Conservation (phyloP, 2,329 filamentous ascomycete genomes). For the Simplicillium aogashimaense region DNA sequence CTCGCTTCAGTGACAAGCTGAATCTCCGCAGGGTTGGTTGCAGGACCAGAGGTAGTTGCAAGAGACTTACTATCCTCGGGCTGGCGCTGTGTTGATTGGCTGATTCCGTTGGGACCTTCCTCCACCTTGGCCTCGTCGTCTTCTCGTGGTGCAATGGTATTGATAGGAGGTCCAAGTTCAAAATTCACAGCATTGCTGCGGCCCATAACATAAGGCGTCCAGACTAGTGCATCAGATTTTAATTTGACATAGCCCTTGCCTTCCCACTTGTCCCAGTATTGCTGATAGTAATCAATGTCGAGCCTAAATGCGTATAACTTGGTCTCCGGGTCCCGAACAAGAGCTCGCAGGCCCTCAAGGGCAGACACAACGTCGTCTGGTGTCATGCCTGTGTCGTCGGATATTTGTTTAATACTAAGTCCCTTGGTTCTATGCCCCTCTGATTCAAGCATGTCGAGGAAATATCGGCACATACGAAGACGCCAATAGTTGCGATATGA, state of each 20-base stretch:
- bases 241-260: slow-evolving; percentile 80
- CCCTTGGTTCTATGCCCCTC: slow-evolving; percentile 29
- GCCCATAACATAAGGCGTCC: slow-evolving; percentile 97
- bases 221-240: slow-evolving; percentile 70
- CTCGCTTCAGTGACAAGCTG: slow-evolving; percentile 15
- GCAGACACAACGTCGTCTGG: slow-evolving; percentile 93
- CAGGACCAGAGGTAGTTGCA: slow-evolving; percentile 1
- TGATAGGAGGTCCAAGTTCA: slow-evolving; percentile 70
- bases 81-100: slow-evolving; percentile 10
- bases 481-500: slow-evolving; percentile 98
- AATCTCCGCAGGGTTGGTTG: neutral
- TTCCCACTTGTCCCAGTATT: slow-evolving; percentile 85
- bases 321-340: slow-evolving; percentile 83
- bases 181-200: slow-evolving; percentile 73
- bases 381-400: slow-evolving; percentile 88
- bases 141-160: slow-evolving; percentile 79
- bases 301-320: slow-evolving; percentile 83
- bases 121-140: slow-evolving; percentile 46
- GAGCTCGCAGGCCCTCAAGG: slow-evolving; percentile 77
- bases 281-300: slow-evolving; percentile 73
- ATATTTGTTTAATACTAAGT: slow-evolving; percentile 58
- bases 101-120: slow-evolving; percentile 16
- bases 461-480: slow-evolving; percentile 73
- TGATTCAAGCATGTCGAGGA: slow-evolving; percentile 41
- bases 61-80: slow-evolving; percentile 12